These are phyloP conservation scores for Rubroboletus satanas DNA, from an alignment of 768 basidiomycete species.

Conservation along the genomic window DNA sequence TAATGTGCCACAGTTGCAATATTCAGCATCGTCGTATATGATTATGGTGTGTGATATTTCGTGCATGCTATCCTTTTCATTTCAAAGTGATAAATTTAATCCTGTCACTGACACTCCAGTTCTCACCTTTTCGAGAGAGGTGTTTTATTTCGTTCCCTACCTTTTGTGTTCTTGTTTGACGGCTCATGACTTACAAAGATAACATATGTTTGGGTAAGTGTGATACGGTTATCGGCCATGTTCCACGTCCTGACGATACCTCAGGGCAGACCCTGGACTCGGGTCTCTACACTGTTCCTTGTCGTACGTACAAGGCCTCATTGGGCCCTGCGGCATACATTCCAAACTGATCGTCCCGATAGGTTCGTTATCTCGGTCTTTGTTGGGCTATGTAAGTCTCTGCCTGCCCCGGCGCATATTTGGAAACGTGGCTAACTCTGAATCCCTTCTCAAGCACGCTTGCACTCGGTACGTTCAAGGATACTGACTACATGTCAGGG, in stretches of 20 bases:
- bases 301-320: constrained; percentile 3
- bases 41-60: constrained; percentile 3
- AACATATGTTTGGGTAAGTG: constrained; percentile 12
- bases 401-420: too few relatives aligned
- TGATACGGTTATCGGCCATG: too few relatives aligned
- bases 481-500: too few relatives aligned
- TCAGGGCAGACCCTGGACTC: constrained; percentile 11
- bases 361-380: constrained; percentile 18
- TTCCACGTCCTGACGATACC: neutral
- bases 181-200: constrained; percentile 3
- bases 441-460: neutral
- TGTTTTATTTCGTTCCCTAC: neutral
- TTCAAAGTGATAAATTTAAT: neutral
- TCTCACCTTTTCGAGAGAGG: constrained; percentile 15
- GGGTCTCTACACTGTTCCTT: constrained; percentile 15
- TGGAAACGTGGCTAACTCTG: neutral
- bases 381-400: constrained; percentile 9
- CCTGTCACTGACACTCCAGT: neutral
- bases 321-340: neutral
- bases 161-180: neutral
- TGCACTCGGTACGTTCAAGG: constrained; percentile 1
- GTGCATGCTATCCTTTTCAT: neutral
- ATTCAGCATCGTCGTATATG: constrained; percentile 2
- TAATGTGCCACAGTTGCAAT: neutral
- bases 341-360: neutral